phyloP scores from a whole-genome alignment of 2,329 filamentous ascomycete species.

The Cordyceps javanica region DNA sequence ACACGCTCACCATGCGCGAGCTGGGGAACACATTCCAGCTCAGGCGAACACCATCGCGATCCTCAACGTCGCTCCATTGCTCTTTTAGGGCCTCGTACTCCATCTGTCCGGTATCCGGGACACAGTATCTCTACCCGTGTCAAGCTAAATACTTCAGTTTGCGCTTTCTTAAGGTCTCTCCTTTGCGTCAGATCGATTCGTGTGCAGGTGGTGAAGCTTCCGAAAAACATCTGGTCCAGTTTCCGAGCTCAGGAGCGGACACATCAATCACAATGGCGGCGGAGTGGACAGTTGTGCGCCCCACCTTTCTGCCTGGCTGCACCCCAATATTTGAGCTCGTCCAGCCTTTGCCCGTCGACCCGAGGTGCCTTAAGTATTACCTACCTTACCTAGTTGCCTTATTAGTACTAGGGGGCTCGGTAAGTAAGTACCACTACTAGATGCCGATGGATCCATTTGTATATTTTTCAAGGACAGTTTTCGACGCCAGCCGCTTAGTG shows the following conservation, averaged over 20 bases:
- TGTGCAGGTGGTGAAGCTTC: not conserved
- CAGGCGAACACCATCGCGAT: constrained; percentile 88
- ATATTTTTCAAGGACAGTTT: not conserved
- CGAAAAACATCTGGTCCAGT: not conserved
- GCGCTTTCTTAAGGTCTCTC: not conserved
- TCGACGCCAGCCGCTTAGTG: not conserved
- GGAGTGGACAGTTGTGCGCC: constrained; percentile 6
- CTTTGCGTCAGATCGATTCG: not conserved
- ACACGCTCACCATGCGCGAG: constrained; percentile 75
- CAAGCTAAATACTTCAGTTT: not conserved
- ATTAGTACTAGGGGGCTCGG: too few species aligned
- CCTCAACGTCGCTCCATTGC: constrained; percentile 94
- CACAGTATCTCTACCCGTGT: not conserved
- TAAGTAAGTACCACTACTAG: too few species aligned
- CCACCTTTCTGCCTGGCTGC: constrained; percentile 6
- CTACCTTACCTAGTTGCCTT: too few species aligned
- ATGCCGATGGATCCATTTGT: not conserved
- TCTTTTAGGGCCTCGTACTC: constrained; percentile 92
- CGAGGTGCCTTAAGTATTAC: too few species aligned
- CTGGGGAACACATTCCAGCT: constrained; percentile 99
- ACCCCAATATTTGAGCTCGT: too few species aligned
- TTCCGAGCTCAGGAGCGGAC: not conserved
- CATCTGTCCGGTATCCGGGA: constrained; percentile 46
- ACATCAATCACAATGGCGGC: not conserved
- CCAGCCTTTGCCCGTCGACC: too few species aligned